Percentiles rank a stretch among this genome's conserved stretches.
Conservation (phyloP, 2,329 filamentous ascomycete species). For the Colletotrichum siamense region DNA sequence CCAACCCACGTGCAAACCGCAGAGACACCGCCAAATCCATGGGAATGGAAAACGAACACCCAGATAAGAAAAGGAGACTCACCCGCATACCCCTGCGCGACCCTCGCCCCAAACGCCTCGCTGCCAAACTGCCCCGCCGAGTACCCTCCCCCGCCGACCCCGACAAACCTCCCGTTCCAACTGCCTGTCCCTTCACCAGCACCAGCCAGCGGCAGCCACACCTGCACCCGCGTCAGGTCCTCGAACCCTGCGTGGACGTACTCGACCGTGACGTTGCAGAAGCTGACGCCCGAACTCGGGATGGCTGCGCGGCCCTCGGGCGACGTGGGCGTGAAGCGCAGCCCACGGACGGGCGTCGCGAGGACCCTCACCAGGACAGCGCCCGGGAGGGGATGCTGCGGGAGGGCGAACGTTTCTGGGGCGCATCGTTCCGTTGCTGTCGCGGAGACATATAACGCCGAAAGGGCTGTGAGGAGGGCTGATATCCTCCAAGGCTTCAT, state of each 20-base stretch:
- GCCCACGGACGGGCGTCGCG: background rate
- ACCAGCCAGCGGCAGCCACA: conserved; percentile 27
- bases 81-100: conserved; percentile 18
- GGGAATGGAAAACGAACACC: background rate
- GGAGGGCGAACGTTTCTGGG: background rate
- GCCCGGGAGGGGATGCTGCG: background rate
- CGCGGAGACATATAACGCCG: background rate
- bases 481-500: background rate
- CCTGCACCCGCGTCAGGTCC: conserved; percentile 30
- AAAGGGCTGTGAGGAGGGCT: background rate
- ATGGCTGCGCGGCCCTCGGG: conserved; percentile 20
- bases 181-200: background rate
- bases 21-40: background rate
- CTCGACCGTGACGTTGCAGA: conserved; percentile 30
- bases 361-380: background rate
- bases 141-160: conserved; percentile 35
- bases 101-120: conserved; percentile 1
- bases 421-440: background rate
- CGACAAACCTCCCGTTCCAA: conserved; percentile 37
- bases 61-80: background rate
- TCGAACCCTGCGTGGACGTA: conserved; percentile 29
- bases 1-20: background rate
- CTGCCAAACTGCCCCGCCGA: conserved; percentile 27
- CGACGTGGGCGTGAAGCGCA: background rate
- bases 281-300: conserved; percentile 18